Evolutionary conservation across 495 filamentous ascomycete genomes (phyloP), one percentile per base, ranked within the genome.

Genomic region (Lasiosphaeria hispida): DNA sequence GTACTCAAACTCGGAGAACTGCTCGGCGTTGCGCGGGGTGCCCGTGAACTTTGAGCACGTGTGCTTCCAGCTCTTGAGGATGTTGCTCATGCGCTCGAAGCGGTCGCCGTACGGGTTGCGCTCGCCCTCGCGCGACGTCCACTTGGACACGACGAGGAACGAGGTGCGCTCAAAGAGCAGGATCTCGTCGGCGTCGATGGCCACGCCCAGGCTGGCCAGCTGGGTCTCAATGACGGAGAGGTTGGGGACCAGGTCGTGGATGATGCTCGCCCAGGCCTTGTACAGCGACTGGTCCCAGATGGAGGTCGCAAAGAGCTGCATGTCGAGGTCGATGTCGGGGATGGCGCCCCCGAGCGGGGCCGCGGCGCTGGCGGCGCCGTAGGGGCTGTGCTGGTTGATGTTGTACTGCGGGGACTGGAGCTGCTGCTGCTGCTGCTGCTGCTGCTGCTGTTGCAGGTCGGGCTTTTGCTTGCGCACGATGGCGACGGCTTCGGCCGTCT

Each of bases 281-380:
- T 98, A 98, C n/a, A 98, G 77, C 10, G 87, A 91, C 72, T 98
- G 92, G 70, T 98, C 94, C 94, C 94, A 98, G 74, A 98, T 98
- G 41, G 88, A 94, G 7, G 94, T 97, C 30, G 90, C 89, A 67
- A 93, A 97, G 60, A 89, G 83, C 42, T 76, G 80, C 54, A 87
- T 85, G 58, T 86, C 80, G 47, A 85, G 83, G 57, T 86, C 80
- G 60, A 88, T 72, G 40, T 72, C 69, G 38, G 48, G 48, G 50
- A 51, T 44, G 13, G 17, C 2, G 45, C 49, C 38, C 4, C 17
- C n/a, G 11, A 49, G 5, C 23, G 23, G 5, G 23, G 23, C 23
- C 23, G 23, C 23, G 23, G 23, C 2, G 5, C 23, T 30, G 2
- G 23, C 23, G 23, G 2, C 23, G 23, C 23, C 23, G 23, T 30